phyloP scores from a whole-genome alignment of 2,329 filamentous ascomycete species.

The Colletotrichum tanaceti region DNA sequence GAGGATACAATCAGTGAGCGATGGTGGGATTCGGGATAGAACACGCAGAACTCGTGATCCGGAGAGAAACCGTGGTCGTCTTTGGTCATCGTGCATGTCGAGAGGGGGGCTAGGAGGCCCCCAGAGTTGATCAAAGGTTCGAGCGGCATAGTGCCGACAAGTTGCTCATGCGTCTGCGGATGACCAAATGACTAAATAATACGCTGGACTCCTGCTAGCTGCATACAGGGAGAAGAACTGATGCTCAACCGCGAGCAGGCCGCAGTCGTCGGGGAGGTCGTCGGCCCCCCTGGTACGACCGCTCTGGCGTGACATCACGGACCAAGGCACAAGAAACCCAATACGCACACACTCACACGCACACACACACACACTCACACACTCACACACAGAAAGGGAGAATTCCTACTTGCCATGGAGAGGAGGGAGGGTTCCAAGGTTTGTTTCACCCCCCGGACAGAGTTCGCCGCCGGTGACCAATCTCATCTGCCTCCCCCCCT shows the following conservation, averaged over 20 bases:
- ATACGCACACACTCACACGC: too few relatives aligned
- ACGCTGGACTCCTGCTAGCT: not conserved
- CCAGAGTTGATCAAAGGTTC: not conserved
- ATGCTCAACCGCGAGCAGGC: constrained; percentile 3
- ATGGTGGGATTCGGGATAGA: not conserved
- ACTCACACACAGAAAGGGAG: too few relatives aligned
- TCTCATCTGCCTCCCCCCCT: constrained; percentile 10
- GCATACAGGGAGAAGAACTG: not conserved
- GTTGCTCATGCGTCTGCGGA: not conserved
- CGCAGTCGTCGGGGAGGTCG: constrained; percentile 14
- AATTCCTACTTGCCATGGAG: not conserved
- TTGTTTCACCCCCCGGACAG: constrained; percentile 37
- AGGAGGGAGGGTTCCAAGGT: constrained; percentile 19
- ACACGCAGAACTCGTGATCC: not conserved
- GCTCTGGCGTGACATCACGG: constrained; percentile 17
- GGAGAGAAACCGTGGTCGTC: not conserved
- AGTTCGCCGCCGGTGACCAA: constrained; percentile 32
- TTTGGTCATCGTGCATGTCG: not conserved
- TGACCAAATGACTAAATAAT: not conserved
- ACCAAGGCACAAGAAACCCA: constrained; percentile 1
- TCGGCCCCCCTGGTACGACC: not conserved
- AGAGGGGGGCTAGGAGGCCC: not conserved
- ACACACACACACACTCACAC: too few relatives aligned
- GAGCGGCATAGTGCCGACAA: constrained; percentile 19
- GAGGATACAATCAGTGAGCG: not conserved